phyloP scores from a whole-genome alignment of 176 grass and related monocot genomes.

The Luzula sylvatica region DNA sequence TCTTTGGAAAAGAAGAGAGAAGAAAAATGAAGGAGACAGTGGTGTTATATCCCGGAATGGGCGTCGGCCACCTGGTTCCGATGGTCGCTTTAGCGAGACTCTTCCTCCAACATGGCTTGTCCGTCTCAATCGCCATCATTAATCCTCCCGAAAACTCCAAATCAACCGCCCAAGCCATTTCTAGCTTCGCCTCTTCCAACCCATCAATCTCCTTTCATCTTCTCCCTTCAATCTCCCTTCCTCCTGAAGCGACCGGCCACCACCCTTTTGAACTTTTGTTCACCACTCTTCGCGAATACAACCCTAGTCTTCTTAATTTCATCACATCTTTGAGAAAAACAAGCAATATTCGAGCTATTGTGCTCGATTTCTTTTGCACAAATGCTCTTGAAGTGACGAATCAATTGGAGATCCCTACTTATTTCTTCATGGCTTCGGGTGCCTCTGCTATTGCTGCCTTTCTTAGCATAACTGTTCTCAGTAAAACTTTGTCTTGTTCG shows the following conservation, averaged over 20 bases:
- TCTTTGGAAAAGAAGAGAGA: too few species aligned
- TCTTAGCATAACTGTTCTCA: conserved; percentile 14
- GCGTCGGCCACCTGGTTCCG: neutral
- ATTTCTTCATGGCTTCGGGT: too few species aligned
- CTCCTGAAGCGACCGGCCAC: neutral
- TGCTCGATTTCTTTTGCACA: conserved; percentile 28
- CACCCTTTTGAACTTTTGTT: neutral
- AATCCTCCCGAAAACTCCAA: neutral
- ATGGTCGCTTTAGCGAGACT: neutral
- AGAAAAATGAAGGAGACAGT: neutral
- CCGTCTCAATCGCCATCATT: conserved; percentile 13
- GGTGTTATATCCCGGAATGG: neutral
- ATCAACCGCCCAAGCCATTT: neutral
- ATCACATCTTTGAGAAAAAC: neutral
- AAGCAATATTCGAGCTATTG: neutral
- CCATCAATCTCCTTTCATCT: neutral
- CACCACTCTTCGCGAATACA: neutral
- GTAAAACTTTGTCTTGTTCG: neutral
- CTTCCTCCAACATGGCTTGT: conserved; percentile 1
- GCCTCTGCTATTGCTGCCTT: neutral
- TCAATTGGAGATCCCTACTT: too few species aligned
- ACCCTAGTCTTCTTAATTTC: neutral
- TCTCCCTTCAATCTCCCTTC: neutral
- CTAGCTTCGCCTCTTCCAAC: neutral
- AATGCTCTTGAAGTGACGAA: conserved; percentile 17